phyloP scores from a whole-genome alignment of 495 filamentous ascomycete species.

The Cercophora samala region DNA sequence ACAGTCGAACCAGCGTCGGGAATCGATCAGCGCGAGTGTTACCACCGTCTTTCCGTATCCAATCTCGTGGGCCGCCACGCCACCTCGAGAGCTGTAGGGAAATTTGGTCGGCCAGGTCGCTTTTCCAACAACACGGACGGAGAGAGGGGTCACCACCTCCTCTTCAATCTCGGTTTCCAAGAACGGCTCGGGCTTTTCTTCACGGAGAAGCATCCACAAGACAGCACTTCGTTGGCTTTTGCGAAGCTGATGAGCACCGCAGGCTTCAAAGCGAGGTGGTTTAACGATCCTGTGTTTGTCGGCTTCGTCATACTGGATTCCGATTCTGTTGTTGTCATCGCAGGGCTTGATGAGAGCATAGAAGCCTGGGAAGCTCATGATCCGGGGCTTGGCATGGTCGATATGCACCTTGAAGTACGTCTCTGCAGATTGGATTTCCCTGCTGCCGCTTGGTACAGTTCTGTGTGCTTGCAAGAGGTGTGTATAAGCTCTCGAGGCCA shows the following conservation, averaged over 20 bases:
- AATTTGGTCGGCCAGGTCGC: constrained; percentile 46
- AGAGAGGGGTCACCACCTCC: constrained; percentile 52
- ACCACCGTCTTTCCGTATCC: constrained; percentile 81
- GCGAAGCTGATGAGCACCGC: neutral
- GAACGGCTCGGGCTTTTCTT: constrained; percentile 51
- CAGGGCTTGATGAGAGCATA: constrained; percentile 8
- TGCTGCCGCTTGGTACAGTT: constrained; percentile 4
- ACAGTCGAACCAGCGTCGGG: constrained; percentile 36
- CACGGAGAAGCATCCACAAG: constrained; percentile 64
- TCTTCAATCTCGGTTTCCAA: constrained; percentile 68
- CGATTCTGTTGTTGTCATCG: neutral
- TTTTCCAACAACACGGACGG: constrained; percentile 59
- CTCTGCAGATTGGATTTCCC: neutral
- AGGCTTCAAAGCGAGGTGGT: constrained; percentile 11
- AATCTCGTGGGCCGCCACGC: constrained; percentile 72
- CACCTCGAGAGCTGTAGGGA: constrained; percentile 51
- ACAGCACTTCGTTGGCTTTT: constrained; percentile 33
- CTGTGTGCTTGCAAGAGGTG: constrained; percentile 16
- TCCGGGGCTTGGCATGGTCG: constrained; percentile 9
- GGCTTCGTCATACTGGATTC: constrained; percentile 6
- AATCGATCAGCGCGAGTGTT: constrained; percentile 63
- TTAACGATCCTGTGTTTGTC: neutral
- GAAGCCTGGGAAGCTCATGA: constrained; percentile 1
- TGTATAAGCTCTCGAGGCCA: constrained; percentile 15
- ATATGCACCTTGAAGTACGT: constrained; percentile 14